Conservation (phyloP, 306 rosid genomes). For the Casuarina cunninghamiana region DNA sequence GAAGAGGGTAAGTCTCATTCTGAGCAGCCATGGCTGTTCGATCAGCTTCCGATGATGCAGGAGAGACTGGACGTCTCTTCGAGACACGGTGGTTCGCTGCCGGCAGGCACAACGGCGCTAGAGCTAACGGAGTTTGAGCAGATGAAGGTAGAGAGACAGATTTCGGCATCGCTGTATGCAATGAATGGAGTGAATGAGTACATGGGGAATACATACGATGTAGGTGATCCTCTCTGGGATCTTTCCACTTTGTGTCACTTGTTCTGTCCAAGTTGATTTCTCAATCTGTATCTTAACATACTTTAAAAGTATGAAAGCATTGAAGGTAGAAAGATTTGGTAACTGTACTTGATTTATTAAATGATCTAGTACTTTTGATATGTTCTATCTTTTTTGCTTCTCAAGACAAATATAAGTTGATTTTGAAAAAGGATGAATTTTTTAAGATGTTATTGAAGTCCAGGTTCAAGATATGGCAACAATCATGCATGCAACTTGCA, state of each 20-base stretch:
- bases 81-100: not conserved
- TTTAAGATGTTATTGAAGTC: too few species aligned
- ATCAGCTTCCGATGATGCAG: slow-evolving; percentile 27
- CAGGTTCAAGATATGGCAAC: too few species aligned
- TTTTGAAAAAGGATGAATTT: too few species aligned
- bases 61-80: slow-evolving; percentile 22
- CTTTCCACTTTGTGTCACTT: slow-evolving; percentile 33
- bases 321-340: not conserved
- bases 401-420: too few species aligned
- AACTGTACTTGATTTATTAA: not conserved
- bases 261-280: slow-evolving; percentile 29
- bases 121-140: slow-evolving; percentile 19
- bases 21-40: slow-evolving; percentile 48
- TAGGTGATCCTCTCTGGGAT: slow-evolving; percentile 38
- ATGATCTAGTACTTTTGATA: not conserved
- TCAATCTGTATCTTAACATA: not conserved
- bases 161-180: slow-evolving; percentile 37
- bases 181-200: slow-evolving; percentile 30
- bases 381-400: not conserved
- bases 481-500: too few species aligned
- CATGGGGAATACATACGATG: slow-evolving; percentile 30
- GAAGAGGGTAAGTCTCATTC: slow-evolving; percentile 24
- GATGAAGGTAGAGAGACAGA: slow-evolving; percentile 31
- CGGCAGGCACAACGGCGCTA: slow-evolving; percentile 8
- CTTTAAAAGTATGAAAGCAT: not conserved